Evolutionary conservation across 2,329 filamentous ascomycete genomes (phyloP), one percentile per base, ranked within the genome.

Genomic region (Blumeria hordei): DNA sequence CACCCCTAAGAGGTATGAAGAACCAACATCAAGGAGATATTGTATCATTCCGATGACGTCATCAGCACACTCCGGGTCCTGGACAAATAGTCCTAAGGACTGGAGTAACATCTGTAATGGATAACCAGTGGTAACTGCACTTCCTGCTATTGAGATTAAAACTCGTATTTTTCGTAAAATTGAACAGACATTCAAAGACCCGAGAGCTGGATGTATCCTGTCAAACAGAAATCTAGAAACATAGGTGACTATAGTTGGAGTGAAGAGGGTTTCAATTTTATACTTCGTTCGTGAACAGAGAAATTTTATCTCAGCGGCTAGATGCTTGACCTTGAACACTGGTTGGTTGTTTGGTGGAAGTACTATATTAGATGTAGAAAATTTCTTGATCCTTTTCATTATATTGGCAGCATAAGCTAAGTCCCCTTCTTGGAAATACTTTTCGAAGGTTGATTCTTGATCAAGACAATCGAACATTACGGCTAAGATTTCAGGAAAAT

Each of bases 101-200:
- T 88, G 85, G 1, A 98, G 72, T 0, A 94, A 73, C 85, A 95
- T 92, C 66, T 98, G 86, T 12, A 95, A 67, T 10, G 87, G 85
- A 64, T 96, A 96, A 0, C 83, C 84, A 43, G 78, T 71, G 28
- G 83, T 72, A n/a, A 84, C 85, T 53, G 80, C 73, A 0, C 77
- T 66, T 0, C 87, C 88, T 32, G 87, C 83, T 49, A 96, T 70
- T 57, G 80, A 83, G 32, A 96, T 74, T 14, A 96, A 69, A 8
- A 95, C 76, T 36, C 88, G 77, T 50, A 96, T 74, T 64, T 93
- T 94, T 41, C 88, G 81, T 54, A 98, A 74, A 3, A 94, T 80
- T 1, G 87, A 83, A 64, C 87, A 92, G 39, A 85, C 83, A 66
- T 95, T 85, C 5, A 95, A 71, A 18, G 92, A 84, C 0, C 92